Conservation (phyloP, 225 moss, liverwort and hornwort genomes). For the Rhytidiadelphus loreus region DNA sequence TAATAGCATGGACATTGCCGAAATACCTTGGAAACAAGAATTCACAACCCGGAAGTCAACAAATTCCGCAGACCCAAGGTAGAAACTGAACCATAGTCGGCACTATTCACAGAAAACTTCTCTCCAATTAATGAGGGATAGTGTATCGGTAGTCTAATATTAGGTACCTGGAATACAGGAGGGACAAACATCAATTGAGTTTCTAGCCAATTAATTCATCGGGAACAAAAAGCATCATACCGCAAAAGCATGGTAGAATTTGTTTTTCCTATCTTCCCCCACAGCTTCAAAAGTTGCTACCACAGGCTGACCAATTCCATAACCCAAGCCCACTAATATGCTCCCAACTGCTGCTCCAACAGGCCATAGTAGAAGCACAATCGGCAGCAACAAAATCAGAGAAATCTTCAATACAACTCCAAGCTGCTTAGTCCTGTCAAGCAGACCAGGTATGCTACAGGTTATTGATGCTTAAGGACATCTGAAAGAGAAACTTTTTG, state of each 20-base stretch:
- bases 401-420: constrained; percentile 50
- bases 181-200: not conserved
- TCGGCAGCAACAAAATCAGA: constrained; percentile 43
- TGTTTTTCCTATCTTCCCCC: constrained; percentile 36
- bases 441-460: not conserved
- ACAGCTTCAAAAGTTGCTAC: constrained; percentile 95
- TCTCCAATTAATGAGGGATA: not conserved
- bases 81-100: not conserved
- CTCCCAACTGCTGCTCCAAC: constrained; percentile 37
- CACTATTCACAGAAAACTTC: not conserved
- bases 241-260: constrained; percentile 49
- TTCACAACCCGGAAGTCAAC: not conserved
- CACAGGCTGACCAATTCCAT: constrained; percentile 70
- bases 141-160: not conserved
- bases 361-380: constrained; percentile 68
- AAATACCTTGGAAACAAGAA: not conserved
- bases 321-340: constrained; percentile 73
- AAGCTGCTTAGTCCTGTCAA: constrained; percentile 66
- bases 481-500: not conserved
- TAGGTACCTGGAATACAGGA: not conserved
- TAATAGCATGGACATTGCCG: not conserved
- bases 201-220: not conserved
- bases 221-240: constrained; percentile 23
- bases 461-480: not conserved
- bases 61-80: not conserved